Evolutionary conservation across 306 rosid species (phyloP), one percentile per base, ranked within the genome.

Genomic region (Vigna trinervia): DNA sequence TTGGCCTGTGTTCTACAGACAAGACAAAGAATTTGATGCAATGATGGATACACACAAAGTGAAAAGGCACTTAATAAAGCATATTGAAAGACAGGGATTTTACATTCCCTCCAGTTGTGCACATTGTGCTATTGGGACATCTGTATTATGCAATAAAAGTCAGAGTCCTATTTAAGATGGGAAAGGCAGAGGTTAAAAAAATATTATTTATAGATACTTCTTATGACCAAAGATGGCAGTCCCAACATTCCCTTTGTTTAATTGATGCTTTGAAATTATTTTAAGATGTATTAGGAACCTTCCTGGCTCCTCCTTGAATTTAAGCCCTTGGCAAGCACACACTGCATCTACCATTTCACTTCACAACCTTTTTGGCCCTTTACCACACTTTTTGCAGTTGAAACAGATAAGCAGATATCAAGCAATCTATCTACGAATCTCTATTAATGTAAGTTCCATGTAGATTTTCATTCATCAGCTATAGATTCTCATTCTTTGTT

Each of bases 91-190:
- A 78, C 53, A 77, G 13, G 53, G 76, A 79, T 76, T 69, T 80
- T 81, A 77, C 89, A 64, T 74, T 81, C 84, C 69, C 75, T 82
- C 79, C 84, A 79, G 84, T 76, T 79, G 86, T 82, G 69, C 82
- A 60, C 75, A 52, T 64, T 69, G 64, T 71, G 79, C 52, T 32
- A 71, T 79, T 67, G 83, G 84, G 58, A 72, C 76, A 87, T 83
- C 87, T 85, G 84, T 83, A 81, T 83, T 50, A 74, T 79, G 83
- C 87, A 83, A 84, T 83, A 83, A 81, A 89, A 85, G 85, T 80
- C 76, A 65, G 73, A 69, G 63, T 73, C 79, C 34, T 67, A 82
- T 67, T 75, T 48, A 74, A 80, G 77, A 81, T 78, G 82, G 83
- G 74, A 87, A 85, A 32, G 65, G 54, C 81, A 83, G 39, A 73